Evolutionary conservation across 1,139 yeast genomes (phyloP).

Genomic region (Suhomyces ambrosiae): DNA sequence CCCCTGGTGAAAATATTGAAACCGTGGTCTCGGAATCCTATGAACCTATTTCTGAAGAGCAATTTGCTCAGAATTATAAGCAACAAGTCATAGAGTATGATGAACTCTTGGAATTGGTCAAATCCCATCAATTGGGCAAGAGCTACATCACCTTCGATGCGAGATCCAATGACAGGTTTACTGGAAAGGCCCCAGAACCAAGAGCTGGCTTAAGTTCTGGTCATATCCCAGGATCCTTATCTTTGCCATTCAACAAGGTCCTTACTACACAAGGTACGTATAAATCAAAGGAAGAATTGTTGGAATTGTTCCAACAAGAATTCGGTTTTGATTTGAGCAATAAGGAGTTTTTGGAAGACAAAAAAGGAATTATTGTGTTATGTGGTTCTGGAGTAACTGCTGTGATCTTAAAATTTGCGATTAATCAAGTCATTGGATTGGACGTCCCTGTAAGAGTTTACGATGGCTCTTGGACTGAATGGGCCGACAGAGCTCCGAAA

Average conservation of each 20-base stretch:
- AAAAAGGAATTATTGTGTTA: conserved; percentile 74
- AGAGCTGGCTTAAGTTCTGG: conserved; percentile 86
- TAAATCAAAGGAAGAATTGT: conserved; percentile 49
- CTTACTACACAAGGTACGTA: conserved; percentile 51
- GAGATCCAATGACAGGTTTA: conserved; percentile 72
- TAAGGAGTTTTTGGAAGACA: conserved; percentile 25
- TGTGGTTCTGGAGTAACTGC: conserved; percentile 98
- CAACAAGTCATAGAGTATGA: conserved; percentile 63
- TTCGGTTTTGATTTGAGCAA: conserved; percentile 36
- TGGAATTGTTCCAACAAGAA: conserved; percentile 45
- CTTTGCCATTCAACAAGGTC: conserved; percentile 73
- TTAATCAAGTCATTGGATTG: conserved; percentile 55
- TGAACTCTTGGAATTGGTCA: conserved; percentile 59
- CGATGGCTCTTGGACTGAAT: conserved; percentile 95
- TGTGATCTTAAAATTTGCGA: conserved; percentile 64
- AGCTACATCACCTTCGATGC: conserved; percentile 75
- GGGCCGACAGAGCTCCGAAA: conserved; percentile 49
- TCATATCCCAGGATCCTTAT: conserved; percentile 78
- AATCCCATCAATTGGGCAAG: conserved; percentile 46
- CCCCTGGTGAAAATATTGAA: conserved; percentile 18
- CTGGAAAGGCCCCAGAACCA: conserved; percentile 84
- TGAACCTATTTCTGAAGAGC: conserved; percentile 25
- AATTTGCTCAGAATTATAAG: conserved; percentile 34
- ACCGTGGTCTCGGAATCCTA: conserved; percentile 17
- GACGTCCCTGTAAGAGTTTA: conserved; percentile 71